Evolutionary conservation across 2,329 filamentous ascomycete genomes (phyloP).

Genomic region (Didymella lethalis): DNA sequence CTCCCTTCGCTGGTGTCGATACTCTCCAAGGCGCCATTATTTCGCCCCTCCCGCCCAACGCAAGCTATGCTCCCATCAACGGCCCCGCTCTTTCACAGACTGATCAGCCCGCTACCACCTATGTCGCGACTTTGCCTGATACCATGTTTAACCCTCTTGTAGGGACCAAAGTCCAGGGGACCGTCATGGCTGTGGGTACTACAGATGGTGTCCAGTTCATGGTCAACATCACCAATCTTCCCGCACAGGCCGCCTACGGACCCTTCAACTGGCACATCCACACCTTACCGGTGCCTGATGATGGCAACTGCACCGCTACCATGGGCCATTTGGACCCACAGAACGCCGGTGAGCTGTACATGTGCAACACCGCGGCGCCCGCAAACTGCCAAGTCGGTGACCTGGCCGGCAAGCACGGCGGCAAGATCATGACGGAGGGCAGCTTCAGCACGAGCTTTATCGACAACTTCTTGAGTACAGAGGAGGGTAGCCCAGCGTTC

Average conservation of each 20-base stretch:
- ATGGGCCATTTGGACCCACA: conserved; percentile 51
- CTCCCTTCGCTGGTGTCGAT: conserved; percentile 32
- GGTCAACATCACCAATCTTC: conserved; percentile 51
- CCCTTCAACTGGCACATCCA: conserved; percentile 52
- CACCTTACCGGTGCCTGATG: conserved; percentile 44
- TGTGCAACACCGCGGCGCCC: conserved; percentile 44
- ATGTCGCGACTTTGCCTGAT: conserved; percentile 33
- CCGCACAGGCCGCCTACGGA: conserved; percentile 32
- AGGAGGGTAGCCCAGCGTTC: conserved; percentile 52
- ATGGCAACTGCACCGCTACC: conserved; percentile 52
- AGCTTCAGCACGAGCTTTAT: conserved; percentile 47
- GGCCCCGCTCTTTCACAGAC: conserved; percentile 34
- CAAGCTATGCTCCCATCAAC: conserved; percentile 33
- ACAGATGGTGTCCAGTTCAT: conserved; percentile 49
- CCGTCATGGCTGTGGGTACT: conserved; percentile 41
- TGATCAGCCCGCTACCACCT: conserved; percentile 32
- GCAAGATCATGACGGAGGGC: conserved; percentile 40
- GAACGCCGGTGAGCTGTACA: conserved; percentile 43
- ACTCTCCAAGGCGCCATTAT: conserved; percentile 41
- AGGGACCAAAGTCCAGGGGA: conserved; percentile 38
- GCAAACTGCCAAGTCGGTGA: conserved; percentile 53
- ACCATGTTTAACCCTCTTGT: conserved; percentile 35
- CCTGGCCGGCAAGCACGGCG: conserved; percentile 54
- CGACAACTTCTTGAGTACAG: conserved; percentile 60
- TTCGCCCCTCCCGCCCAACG: conserved; percentile 28